Evolutionary conservation across 176 grass and related monocot species (phyloP).

Genomic region (Zoysia pacifica): DNA sequence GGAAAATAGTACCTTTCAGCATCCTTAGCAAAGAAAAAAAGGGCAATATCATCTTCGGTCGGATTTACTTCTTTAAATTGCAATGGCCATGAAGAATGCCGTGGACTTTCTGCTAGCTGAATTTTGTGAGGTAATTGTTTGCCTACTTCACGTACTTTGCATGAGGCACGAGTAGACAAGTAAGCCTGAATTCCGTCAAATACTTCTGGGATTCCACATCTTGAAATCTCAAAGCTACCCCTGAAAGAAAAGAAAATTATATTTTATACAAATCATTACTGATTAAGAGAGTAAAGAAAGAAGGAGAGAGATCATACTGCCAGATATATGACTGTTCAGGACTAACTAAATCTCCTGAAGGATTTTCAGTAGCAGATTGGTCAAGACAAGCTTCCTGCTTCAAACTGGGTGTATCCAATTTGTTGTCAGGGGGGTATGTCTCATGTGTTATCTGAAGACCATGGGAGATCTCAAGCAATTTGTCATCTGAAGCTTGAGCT

Average conservation of each 20-base stretch:
- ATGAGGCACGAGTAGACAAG: constrained; percentile 67
- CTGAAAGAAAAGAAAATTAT: constrained; percentile 55
- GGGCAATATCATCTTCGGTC: constrained; percentile 76
- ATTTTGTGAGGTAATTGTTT: constrained; percentile 69
- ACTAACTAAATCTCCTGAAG: constrained; percentile 54
- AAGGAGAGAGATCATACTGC: constrained; percentile 75
- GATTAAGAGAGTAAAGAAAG: constrained; percentile 5
- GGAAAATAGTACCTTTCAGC: constrained; percentile 61
- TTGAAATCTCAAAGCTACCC: constrained; percentile 85
- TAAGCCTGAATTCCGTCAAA: constrained; percentile 89
- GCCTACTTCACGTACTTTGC: constrained; percentile 67
- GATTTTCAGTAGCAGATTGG: constrained; percentile 47
- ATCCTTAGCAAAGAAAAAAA: constrained; percentile 99
- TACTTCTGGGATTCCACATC: constrained; percentile 51
- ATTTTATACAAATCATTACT: constrained; percentile 39
- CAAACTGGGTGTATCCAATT: constrained; percentile 42
- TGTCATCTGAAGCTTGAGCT: constrained; percentile 27
- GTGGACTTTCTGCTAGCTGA: constrained; percentile 69
- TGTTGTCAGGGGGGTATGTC: constrained; percentile 5
- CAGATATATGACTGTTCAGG: constrained; percentile 87
- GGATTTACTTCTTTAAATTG: constrained; percentile 68
- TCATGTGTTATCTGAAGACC: constrained; percentile 30
- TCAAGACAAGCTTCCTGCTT: constrained; percentile 48
- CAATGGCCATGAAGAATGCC: constrained; percentile 61
- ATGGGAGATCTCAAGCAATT: constrained; percentile 23